A percentile compares a stretch with the other conserved stretches of the same genome.
These are phyloP conservation scores for Adiantum capillusveneris DNA, from an alignment of 75 land plant species.

Conservation along the genomic window DNA sequence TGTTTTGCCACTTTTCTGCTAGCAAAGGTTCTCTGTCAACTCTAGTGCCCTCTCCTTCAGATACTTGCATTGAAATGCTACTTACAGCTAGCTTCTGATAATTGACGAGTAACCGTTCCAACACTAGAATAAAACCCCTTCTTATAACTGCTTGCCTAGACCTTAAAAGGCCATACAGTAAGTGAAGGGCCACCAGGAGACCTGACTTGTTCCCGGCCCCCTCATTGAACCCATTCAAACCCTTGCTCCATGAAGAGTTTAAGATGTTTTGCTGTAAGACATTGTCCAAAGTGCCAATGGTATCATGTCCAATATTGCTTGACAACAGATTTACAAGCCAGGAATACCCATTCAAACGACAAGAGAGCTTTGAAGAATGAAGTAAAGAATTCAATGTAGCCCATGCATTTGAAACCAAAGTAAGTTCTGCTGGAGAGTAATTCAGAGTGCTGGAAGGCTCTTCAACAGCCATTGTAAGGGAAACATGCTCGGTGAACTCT, in stretches of 20 bases:
- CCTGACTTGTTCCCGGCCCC: not conserved
- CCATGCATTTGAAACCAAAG: slow-evolving; percentile 55
- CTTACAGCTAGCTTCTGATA: slow-evolving; percentile 61
- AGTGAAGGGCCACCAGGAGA: slow-evolving; percentile 46
- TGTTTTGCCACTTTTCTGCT: slow-evolving; percentile 58
- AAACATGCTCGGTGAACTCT: slow-evolving; percentile 63
- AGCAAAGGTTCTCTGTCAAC: slow-evolving; percentile 18
- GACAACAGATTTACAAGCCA: slow-evolving; percentile 86
- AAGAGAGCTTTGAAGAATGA: slow-evolving; percentile 66
- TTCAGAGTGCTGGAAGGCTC: slow-evolving; percentile 34
- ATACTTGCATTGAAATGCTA: slow-evolving; percentile 18
- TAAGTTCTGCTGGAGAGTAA: slow-evolving; percentile 9
- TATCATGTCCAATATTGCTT: slow-evolving; percentile 54
- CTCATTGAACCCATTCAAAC: no score
- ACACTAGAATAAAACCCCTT: slow-evolving; percentile 74
- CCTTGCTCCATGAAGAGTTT: slow-evolving; percentile 7
- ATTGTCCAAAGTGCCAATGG: slow-evolving; percentile 17
- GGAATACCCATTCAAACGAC: slow-evolving; percentile 77
- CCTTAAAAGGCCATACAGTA: slow-evolving; percentile 82
- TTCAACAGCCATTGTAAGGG: slow-evolving; percentile 49
- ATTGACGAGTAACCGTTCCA: slow-evolving; percentile 71
- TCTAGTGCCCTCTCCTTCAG: slow-evolving; percentile 14
- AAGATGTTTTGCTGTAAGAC: not conserved
- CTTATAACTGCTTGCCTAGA: slow-evolving; percentile 62
- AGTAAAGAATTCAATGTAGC: slow-evolving; percentile 73